Evolutionary conservation across 2,329 filamentous ascomycete genomes (phyloP).

Genomic region (Podosphaera fusca): DNA sequence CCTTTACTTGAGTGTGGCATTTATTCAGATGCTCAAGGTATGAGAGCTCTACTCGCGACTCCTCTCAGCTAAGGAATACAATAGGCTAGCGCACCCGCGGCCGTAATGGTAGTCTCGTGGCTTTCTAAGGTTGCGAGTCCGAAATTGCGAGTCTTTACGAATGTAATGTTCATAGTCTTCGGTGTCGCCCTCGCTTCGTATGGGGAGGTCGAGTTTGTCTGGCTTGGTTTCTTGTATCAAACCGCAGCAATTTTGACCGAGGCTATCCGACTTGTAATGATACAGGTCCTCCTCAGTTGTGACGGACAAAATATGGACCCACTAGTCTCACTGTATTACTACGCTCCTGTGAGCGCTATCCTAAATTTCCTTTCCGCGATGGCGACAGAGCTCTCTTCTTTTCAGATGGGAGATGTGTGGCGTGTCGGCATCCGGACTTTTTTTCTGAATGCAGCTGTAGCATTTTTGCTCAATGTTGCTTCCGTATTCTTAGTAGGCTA

Average conservation of each 20-base stretch:
- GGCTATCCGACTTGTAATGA: conserved; percentile 59
- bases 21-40: conserved; percentile 97
- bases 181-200: conserved; percentile 84
- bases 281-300: conserved; percentile 50
- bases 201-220: conserved; percentile 79
- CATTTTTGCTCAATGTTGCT: conserved; percentile 61
- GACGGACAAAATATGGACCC: conserved; percentile 72
- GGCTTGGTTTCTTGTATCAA: conserved; percentile 57
- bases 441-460: conserved; percentile 50
- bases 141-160: conserved; percentile 65
- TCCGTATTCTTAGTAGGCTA: conserved; percentile 54
- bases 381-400: conserved; percentile 43
- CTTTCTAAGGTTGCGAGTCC: conserved; percentile 58
- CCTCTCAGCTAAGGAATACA: not conserved
- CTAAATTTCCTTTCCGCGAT: conserved; percentile 56
- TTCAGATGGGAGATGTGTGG: conserved; percentile 44
- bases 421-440: conserved; percentile 49
- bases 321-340: conserved; percentile 74
- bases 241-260: conserved; percentile 55
- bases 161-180: conserved; percentile 77
- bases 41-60: not conserved
- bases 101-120: conserved; percentile 75
- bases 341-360: conserved; percentile 55
- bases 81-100: conserved; percentile 74
- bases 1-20: conserved; percentile 77